phyloP scores from a whole-genome alignment of 1,139 yeast species.

The Yamadazyma sp. region DNA sequence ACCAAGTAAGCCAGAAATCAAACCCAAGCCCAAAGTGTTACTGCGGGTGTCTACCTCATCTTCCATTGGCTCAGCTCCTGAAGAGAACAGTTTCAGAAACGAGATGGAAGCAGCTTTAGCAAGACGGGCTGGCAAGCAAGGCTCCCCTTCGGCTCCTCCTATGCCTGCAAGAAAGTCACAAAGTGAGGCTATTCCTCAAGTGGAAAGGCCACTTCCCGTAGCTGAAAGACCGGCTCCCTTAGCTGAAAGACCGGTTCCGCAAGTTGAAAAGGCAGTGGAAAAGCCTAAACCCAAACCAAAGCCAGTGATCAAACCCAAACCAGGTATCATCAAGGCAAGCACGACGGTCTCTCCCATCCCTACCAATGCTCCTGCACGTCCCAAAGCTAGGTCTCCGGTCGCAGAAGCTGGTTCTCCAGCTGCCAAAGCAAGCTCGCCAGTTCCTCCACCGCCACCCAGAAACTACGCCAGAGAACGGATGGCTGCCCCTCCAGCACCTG shows the following conservation, averaged over 20 bases:
- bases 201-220: no score
- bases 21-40: constrained; percentile 5
- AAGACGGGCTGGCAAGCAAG: constrained; percentile 1
- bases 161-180: no score
- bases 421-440: not conserved
- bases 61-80: not conserved
- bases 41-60: constrained; percentile 9
- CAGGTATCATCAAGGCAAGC: constrained; percentile 10
- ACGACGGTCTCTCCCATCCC: no score
- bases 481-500: constrained; percentile 1
- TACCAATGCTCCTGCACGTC: no score
- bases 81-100: constrained; percentile 3
- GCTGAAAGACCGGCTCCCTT: no score
- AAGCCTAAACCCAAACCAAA: constrained; percentile 7
- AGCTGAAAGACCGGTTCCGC: no score
- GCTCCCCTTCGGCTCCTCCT: not conserved
- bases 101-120: constrained; percentile 10
- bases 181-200: no score
- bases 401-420: constrained; percentile 4
- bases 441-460: constrained; percentile 35
- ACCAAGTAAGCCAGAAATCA: constrained; percentile 1
- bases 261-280: no score
- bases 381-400: no score
- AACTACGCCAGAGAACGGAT: constrained; percentile 20
- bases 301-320: constrained; percentile 15